Percentiles rank a stretch among this genome's conserved stretches.
Evolutionary conservation across 306 rosid species (phyloP).

Genomic region (Dalbergia oliveri): DNA sequence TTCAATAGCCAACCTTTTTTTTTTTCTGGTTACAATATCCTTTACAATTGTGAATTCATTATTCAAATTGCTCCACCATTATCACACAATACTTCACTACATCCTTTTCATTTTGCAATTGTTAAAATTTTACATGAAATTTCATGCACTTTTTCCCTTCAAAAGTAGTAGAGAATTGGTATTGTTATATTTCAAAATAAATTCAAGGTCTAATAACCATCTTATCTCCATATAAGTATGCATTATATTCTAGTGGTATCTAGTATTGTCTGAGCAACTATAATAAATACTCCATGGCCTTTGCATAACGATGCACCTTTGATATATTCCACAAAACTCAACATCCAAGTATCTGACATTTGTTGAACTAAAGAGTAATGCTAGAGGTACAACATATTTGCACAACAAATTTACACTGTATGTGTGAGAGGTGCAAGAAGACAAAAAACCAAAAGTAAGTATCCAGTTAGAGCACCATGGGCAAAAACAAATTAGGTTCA

Average conservation of each 20-base stretch:
- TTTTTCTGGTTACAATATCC: no score
- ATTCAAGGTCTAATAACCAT: constrained; percentile 32
- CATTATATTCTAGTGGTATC: constrained; percentile 23
- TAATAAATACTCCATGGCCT: constrained; percentile 33
- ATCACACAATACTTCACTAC: constrained; percentile 10
- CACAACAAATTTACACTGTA: no score
- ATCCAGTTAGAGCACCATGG: no score
- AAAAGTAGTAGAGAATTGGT: constrained; percentile 9
- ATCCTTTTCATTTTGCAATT: constrained; percentile 15
- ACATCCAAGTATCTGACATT: constrained; percentile 21
- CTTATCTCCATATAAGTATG: constrained; percentile 13
- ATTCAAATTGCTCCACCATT: constrained; percentile 23
- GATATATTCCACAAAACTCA: constrained; percentile 31
- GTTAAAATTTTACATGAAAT: constrained; percentile 25
- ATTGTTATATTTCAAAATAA: no score
- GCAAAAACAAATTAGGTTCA: no score
- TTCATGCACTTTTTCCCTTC: constrained; percentile 11
- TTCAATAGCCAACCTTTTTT: no score
- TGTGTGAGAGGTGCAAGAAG: no score
- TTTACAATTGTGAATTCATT: no score
- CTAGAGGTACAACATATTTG: no score
- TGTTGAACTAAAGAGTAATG: no score
- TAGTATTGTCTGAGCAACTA: constrained; percentile 30
- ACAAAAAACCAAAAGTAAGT: no score
- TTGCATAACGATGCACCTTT: constrained; percentile 23